These are phyloP conservation scores for Fusarium longipes DNA, from an alignment of 2,329 filamentous ascomycete genomes.

Conservation along the genomic window DNA sequence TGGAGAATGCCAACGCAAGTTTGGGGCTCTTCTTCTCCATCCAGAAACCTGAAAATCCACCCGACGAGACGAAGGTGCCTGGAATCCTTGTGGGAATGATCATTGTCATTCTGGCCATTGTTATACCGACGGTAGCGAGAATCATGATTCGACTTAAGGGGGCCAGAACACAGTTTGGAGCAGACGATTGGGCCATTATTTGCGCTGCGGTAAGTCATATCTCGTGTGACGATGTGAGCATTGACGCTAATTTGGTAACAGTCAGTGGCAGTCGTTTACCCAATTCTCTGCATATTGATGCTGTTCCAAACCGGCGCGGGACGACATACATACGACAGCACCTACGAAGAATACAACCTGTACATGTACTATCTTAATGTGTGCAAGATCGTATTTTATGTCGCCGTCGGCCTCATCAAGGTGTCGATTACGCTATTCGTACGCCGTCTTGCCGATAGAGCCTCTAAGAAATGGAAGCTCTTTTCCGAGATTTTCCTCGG, in stretches of 20 bases:
- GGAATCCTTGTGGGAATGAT: constrained; percentile 25
- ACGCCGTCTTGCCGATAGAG: constrained; percentile 23
- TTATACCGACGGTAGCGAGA: constrained; percentile 13
- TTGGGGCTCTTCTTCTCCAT: constrained; percentile 14
- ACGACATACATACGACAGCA: constrained; percentile 21
- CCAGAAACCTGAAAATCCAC: constrained; percentile 1
- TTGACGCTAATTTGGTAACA: neutral
- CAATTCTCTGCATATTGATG: constrained; percentile 21
- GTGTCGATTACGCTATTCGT: constrained; percentile 23
- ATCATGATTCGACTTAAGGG: constrained; percentile 11
- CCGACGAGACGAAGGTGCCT: constrained; percentile 12
- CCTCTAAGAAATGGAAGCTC: constrained; percentile 12
- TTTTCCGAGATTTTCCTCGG: constrained; percentile 27
- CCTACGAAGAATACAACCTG: constrained; percentile 21
- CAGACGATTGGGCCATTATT: constrained; percentile 26
- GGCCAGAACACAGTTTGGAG: constrained; percentile 3
- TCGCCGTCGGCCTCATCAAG: constrained; percentile 21
- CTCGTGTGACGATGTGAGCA: fast-evolving
- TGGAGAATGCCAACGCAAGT: constrained; percentile 10
- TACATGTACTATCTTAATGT: constrained; percentile 18
- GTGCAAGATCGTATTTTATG: constrained; percentile 21
- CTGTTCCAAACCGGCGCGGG: constrained; percentile 14
- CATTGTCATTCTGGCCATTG: constrained; percentile 27
- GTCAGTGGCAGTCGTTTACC: constrained; percentile 16
- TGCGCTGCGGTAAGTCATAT: constrained; percentile 8